These are phyloP conservation scores for Paraphoma sp. DNA, from an alignment of 2,329 filamentous ascomycete species.

Conservation along the genomic window DNA sequence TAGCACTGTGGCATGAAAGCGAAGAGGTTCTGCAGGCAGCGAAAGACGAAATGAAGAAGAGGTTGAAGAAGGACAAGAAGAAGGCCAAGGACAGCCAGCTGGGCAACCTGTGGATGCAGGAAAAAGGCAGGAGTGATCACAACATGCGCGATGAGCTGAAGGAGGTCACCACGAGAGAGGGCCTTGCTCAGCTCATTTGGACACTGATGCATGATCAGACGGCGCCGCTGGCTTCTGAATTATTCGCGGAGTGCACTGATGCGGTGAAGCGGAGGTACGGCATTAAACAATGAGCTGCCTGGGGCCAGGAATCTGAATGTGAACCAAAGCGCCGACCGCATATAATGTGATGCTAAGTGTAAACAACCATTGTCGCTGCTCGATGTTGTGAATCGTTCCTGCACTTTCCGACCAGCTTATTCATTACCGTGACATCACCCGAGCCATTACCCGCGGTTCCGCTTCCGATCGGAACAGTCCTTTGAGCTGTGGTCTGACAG, in stretches of 20 bases:
- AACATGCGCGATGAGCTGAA: slow-evolving; percentile 22
- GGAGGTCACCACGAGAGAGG: slow-evolving; percentile 29
- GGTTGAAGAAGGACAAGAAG: slow-evolving; percentile 6
- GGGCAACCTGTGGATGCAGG: slow-evolving; percentile 20
- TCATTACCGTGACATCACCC: slow-evolving; percentile 13
- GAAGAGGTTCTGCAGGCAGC: slow-evolving; percentile 19
- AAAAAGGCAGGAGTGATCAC: slow-evolving; percentile 12
- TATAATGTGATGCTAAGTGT: too few species aligned
- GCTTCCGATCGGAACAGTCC: slow-evolving; percentile 25
- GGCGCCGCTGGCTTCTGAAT: slow-evolving; percentile 12
- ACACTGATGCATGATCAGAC: slow-evolving; percentile 25
- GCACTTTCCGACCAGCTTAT: not conserved
- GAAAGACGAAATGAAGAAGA: slow-evolving; percentile 14
- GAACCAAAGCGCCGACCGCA: too few species aligned
- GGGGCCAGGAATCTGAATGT: too few species aligned
- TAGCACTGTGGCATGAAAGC: slow-evolving; percentile 26
- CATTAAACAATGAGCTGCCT: slow-evolving; percentile 4
- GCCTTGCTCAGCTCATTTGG: slow-evolving; percentile 32
- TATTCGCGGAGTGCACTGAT: slow-evolving; percentile 19
- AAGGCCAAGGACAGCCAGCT: slow-evolving; percentile 15
- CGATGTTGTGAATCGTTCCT: not conserved
- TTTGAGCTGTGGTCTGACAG: not conserved
- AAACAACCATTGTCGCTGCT: not conserved
- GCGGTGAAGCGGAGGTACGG: slow-evolving; percentile 29
- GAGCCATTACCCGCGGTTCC: slow-evolving; percentile 2